Evolutionary conservation across 148 eudicot genomes (phyloP), one percentile per base, ranked within the genome.

Genomic region (Polygonum aviculare): DNA sequence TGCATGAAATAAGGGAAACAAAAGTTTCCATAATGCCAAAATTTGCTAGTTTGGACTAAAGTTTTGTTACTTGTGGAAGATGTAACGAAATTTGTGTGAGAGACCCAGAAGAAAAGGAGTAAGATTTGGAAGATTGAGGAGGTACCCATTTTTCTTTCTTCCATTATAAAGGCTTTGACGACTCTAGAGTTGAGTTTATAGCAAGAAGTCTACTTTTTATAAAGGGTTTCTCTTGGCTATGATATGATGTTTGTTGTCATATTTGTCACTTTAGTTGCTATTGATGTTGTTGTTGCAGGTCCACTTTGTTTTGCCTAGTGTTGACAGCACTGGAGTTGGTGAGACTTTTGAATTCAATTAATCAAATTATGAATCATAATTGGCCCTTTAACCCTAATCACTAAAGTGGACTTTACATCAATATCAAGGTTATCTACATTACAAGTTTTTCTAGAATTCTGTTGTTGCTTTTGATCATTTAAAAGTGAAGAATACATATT

Each of bases 1-100:
- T 41, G 21, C 41, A 26, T 9, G 54, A 44, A 44, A 45, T 75
- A 79, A 51, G 84, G 82, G 22, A 15, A 31, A 70, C 82, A 80
- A 5, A 35, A n/a, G 36, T 40, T 21, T 44, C 47, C 47, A 44
- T 44, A 10, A 18, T 78, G 77, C 81, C 81, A 79, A 14, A 45
- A 26, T n/a, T 74, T 59, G 7, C 41, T 15, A 7, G 44, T 9
- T 39, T 31, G 74, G 5, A 69, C 21, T 49, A 19, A 16, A 54
- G 73, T 59, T 73, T n/a, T 60, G 1, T 41, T 55, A 12, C 11
- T 72, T 72, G 72, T 70, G 55, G 72, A 41, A 33, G 2, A 48
- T 12, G 12, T 47, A 21, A 9, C 41, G 22, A 59, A 40, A 21
- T 59, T 35, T 19, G 59, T 75, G 41, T 49, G n/a, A 33, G 38